Evolutionary conservation across 768 basidiomycete species (phyloP), one percentile per base, ranked within the genome.

Genomic region (Boletellus ananiceps): DNA sequence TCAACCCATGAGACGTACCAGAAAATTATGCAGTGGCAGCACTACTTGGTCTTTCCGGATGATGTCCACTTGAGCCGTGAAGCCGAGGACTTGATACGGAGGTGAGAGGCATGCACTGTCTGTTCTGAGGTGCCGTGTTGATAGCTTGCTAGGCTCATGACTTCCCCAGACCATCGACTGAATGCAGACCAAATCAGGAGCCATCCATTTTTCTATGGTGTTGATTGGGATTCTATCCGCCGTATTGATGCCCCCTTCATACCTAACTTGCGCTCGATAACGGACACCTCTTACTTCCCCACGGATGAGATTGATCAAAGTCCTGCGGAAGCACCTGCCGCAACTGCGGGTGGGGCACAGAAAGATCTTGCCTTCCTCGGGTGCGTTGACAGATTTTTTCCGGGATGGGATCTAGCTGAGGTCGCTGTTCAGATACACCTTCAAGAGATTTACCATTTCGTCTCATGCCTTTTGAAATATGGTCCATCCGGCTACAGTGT

Each of bases 231-330:
- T 13, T 73, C 76, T 6, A 89, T 98, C 62, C 83, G 93, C 21
- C 77, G 80, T 34, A 95, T 99, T 52, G 93, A 94, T 61, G 82
- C 93, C 4, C 96, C 95, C 5, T 98, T 97, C 68, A 85, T 99
- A n/a, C 95, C 96, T 16, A 89, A 92, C 49, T 75, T 98, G 29
- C 81, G 87, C 35, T 93, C 89, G 8, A 88, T 94, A 62, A 94
- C 93, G 32, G 94, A 97, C 57, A 96, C 94, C 2, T 93, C 92
- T n/a, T 96, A 96, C 72, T 96, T 96, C 80, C 94, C 94, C 1
- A 93, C 88, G 2, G 93, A 96, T 52, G 92, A 95, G 58, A 77
- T 94, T 47, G 90, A 94, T 49, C 88, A 93, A 68, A 84, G 58
- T 2, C 71, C 80, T 9, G 77, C 79, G 42, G 76, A 79, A 52